Conservation (phyloP, 2,329 filamentous ascomycete species). For the Akanthomyces muscarius region DNA sequence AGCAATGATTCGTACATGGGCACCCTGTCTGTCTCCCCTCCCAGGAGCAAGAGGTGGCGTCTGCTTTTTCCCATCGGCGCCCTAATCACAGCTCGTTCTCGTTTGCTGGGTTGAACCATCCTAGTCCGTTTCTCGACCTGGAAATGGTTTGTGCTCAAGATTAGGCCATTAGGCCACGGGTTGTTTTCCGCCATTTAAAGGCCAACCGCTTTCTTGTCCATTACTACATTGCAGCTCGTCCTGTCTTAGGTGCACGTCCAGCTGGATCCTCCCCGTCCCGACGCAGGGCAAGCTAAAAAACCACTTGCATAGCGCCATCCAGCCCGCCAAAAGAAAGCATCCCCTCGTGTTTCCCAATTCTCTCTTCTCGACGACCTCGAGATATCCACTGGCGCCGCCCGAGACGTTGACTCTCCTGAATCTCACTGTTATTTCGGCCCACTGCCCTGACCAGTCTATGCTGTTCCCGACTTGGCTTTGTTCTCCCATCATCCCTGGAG, state of each 20-base stretch:
- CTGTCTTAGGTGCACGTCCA: conserved; percentile 11
- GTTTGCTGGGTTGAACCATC: conserved; percentile 3
- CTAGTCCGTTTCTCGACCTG: conserved; percentile 2
- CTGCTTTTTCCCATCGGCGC: conserved; percentile 1
- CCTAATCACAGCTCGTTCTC: conserved; percentile 2
- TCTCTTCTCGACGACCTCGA: conserved; percentile 11
- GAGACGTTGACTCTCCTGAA: conserved; percentile 18
- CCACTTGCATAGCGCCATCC: conserved; percentile 18
- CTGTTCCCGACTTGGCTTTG: conserved; percentile 17
- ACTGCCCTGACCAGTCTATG: conserved; percentile 16
- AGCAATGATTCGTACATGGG: conserved; percentile 10
- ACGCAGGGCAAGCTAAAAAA: conserved; percentile 13
- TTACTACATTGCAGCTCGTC: conserved; percentile 4
- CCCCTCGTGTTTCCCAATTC: conserved; percentile 10
- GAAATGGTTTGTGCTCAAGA: conserved; percentile 11
- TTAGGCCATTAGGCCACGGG: conserved; percentile 1
- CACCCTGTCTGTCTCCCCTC: conserved; percentile 8
- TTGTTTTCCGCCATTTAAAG: conserved; percentile 6
- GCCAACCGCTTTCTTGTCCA: conserved; percentile 6
- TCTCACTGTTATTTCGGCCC: conserved; percentile 8
- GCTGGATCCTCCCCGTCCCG: conserved; percentile 11
- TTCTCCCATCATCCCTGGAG: conserved; percentile 2
- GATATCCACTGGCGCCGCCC: conserved; percentile 7
- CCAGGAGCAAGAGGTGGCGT: conserved; percentile 4
- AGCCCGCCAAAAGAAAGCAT: conserved; percentile 17